Evolutionary conservation across 345 rosid species (phyloP).

Genomic region (Capsella bursapastoris): DNA sequence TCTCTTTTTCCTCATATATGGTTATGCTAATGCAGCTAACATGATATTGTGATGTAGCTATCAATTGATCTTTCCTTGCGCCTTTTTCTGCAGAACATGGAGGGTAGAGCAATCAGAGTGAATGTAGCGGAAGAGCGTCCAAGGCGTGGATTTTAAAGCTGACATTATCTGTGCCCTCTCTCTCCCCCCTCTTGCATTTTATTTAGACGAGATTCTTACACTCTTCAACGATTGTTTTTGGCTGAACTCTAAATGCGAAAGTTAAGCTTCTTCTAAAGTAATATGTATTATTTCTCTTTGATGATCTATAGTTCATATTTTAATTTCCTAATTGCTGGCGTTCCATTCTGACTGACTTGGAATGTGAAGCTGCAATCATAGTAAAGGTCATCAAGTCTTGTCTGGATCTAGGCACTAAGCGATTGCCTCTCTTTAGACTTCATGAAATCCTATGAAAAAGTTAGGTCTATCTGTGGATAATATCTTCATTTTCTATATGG

Average conservation of each 20-base stretch:
- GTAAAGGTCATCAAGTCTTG: background rate
- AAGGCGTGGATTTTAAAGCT: slow-evolving; percentile 65
- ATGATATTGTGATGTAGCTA: slow-evolving; percentile 4
- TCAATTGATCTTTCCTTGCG: background rate
- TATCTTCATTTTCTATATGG: background rate
- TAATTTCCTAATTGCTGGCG: background rate
- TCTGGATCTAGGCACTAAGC: background rate
- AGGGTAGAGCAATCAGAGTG: slow-evolving; percentile 92
- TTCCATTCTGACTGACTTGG: background rate
- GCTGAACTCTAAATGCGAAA: slow-evolving; percentile 35
- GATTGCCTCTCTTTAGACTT: background rate
- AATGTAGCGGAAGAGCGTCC: slow-evolving; percentile 84
- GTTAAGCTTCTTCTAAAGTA: slow-evolving; percentile 36
- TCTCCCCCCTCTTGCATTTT: slow-evolving; percentile 31
- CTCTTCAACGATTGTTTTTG: slow-evolving; percentile 40
- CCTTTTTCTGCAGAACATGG: slow-evolving; percentile 63
- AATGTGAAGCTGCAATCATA: background rate
- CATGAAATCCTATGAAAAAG: background rate
- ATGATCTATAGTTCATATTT: background rate
- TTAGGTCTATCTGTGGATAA: background rate
- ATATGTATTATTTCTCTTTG: slow-evolving; percentile 17
- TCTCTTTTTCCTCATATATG: slow-evolving; percentile 9
- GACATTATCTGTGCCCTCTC: slow-evolving; percentile 14
- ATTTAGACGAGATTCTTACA: slow-evolving; percentile 42
- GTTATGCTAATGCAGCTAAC: background rate